Evolutionary conservation across 495 filamentous ascomycete genomes (phyloP).

Genomic region (Hypoxylon lenormandii): DNA sequence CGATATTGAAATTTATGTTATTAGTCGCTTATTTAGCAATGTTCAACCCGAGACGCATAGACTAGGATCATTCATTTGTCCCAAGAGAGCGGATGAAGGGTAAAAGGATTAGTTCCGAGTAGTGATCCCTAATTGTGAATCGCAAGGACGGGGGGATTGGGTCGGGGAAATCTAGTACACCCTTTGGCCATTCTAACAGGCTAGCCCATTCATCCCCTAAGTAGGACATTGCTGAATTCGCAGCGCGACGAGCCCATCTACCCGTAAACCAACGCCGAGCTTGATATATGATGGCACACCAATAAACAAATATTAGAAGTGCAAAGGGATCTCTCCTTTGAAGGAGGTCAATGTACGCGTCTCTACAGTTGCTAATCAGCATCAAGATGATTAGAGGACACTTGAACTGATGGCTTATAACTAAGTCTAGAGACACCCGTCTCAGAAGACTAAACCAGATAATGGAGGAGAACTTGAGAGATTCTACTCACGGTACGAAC

Average conservation of each 20-base stretch:
- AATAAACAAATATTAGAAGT: neutral
- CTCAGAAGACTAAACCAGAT: neutral
- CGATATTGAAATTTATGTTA: too few relatives aligned
- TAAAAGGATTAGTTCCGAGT: slow-evolving; percentile 1
- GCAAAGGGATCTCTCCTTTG: neutral
- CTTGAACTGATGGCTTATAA: neutral
- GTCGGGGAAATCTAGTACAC: neutral
- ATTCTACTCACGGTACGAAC: neutral
- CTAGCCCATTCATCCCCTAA: neutral
- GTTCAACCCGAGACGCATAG: neutral
- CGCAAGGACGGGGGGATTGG: neutral
- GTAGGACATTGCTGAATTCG: neutral
- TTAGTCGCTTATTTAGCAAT: neutral
- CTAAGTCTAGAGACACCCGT: neutral
- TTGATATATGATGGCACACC: neutral
- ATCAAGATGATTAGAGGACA: neutral
- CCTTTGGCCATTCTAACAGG: neutral
- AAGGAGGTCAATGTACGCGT: neutral
- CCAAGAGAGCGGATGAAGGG: neutral
- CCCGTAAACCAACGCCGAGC: neutral
- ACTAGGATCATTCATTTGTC: neutral
- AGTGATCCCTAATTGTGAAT: neutral
- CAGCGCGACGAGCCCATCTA: neutral
- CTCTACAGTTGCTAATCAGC: neutral
- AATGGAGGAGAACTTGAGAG: neutral